Base-by-base conservation (phyloP, 192 early-diverging fungal species). In the Linnemannia schmuckeri region DNA sequence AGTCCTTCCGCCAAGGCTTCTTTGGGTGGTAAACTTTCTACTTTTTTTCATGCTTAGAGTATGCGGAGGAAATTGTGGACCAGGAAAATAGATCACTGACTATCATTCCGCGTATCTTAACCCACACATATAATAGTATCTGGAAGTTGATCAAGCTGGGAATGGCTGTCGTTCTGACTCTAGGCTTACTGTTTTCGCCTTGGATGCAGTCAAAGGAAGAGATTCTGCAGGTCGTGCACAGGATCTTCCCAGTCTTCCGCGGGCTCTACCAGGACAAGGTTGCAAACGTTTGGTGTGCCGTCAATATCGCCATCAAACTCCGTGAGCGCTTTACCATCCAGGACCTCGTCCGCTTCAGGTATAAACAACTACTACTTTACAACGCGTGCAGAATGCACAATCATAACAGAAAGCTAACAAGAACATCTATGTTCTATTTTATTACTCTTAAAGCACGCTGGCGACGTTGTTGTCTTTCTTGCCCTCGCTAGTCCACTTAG, bases 221-320 rank as follows among this genome's bases (percentile, higher is more conserved):
- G 69, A 79, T 98, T 9, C 46, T 89, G 37, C 97, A 98, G 88
- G 94, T 98, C 0, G 79, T 97, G 7, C 82, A 91, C 55, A 93
- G 98, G 17, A 92, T 99, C 4, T 99, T 99, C 72, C 98, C 98
- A 0, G 93, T 99, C 12, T 93, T 94, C 20, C 94, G 98, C 40
- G 98, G 98, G 0, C 88, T 99, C 22, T 99, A 97, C 88, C 98
- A 99, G 86, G 98, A 99, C 90, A 99, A 99, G 87, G 98, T 99
- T 3, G 97, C 97, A 54, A 99, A 98, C 81, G 82, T 99, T 12
- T 99, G 98, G 98, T 99, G 98, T 82, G 96, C 97, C 0, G 55
- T 97, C 4, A 98, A 95, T 68, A 92, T 98, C 4, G 89, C 93
- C 15, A 82, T 99, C 78, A 99, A 99, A 78, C 79, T 98, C 68